Evolutionary conservation across 148 eudicot genomes (phyloP), one percentile per base, ranked within the genome.

Genomic region (Polygonum maritimum): DNA sequence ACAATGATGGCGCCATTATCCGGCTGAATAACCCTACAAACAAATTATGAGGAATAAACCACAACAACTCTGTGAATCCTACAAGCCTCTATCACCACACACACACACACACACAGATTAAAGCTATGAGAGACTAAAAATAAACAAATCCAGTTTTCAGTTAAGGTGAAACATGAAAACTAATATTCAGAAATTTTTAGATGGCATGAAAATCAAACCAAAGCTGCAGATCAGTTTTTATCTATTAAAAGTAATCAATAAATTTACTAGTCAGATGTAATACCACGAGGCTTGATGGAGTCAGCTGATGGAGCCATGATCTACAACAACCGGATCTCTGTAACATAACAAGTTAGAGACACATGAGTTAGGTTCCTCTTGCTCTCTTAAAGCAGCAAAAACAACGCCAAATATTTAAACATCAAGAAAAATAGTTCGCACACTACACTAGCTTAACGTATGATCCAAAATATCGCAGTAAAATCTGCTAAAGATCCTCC

Each of bases 231-330:
- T 35, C 40, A 36, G 40, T 65, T 65, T 31, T 31, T 5, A 12
- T 33, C 70, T 35, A 65, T 14, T 65, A 39, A 65, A 13, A 62
- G 38, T 31, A 55, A 33, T 15, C 44, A 67, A 57, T 7, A 19
- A 19, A 57, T 9, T 57, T 8, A 57, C 63, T 57, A 57, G 63
- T 57, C 13, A 75, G 49, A 62, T 4, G 4, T 35, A 77, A 45
- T 80, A 89, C 93, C 93, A 86, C 82, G 83, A 63, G 93, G 88
- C 75, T 88, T 85, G 13, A 88, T 81, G 8, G 84, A 84, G 63
- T 83, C 88, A 21, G 88, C 71, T 55, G 80, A 82, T 7, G 91
- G 86, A 83, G 93, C 85, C 93, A 89, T 89, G 58, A 39, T 60
- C 31, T 72, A 84, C 40, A 21, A 36, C n/a, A 74, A 54, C 60